Percentiles rank a stretch among this genome's conserved stretches.
These are phyloP conservation scores for Cucurbita moschata DNA, from an alignment of 306 rosid species.

Conservation along the genomic window DNA sequence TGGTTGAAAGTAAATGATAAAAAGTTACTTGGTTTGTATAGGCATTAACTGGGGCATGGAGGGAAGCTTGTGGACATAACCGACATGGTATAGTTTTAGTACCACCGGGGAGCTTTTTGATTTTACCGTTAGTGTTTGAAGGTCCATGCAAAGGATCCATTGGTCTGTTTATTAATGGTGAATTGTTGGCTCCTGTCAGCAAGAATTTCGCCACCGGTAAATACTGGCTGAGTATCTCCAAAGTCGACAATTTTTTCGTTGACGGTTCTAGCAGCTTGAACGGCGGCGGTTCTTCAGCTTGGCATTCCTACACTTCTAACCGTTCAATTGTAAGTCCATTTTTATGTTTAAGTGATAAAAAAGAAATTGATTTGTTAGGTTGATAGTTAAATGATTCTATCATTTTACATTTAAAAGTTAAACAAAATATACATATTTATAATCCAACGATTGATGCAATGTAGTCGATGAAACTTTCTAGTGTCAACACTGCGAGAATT, in stretches of 20 bases:
- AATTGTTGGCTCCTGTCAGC: constrained; percentile 3
- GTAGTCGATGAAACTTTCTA: constrained; percentile 15
- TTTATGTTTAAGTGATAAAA: no score
- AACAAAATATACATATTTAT: background rate
- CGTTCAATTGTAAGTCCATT: constrained; percentile 17
- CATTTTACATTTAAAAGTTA: background rate
- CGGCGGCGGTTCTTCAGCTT: constrained; percentile 19
- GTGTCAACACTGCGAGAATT: background rate
- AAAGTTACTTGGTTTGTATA: no score
- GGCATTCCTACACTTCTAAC: background rate
- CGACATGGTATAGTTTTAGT: constrained; percentile 9
- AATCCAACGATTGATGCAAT: background rate
- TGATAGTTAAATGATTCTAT: background rate
- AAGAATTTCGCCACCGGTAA: background rate
- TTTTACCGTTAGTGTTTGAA: background rate
- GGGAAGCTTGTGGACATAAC: constrained; percentile 10
- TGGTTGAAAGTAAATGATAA: no score
- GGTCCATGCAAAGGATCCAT: constrained; percentile 18
- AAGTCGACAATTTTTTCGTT: constrained; percentile 1
- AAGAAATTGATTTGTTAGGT: no score
- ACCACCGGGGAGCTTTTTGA: constrained; percentile 10
- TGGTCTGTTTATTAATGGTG: background rate
- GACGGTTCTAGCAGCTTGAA: constrained; percentile 15
- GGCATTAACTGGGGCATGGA: background rate
- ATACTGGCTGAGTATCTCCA: constrained; percentile 14